Evolutionary conservation across 352 stramenopile species (phyloP).

Genomic region (Aphanomyces stellatus): DNA sequence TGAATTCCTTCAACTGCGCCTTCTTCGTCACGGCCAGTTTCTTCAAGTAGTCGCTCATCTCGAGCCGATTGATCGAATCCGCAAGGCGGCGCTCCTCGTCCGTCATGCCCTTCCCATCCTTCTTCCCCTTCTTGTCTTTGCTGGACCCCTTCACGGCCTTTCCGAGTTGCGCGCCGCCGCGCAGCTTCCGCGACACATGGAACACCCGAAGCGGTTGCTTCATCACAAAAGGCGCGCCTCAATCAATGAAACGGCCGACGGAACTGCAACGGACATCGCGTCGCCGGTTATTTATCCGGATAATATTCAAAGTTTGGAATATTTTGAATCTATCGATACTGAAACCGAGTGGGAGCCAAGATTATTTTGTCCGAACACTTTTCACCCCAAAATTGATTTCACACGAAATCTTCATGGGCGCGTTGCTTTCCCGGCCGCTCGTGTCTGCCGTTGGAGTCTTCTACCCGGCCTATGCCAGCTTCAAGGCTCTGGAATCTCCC

Average conservation of each 20-base stretch:
- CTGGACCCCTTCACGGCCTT: conserved; percentile 72
- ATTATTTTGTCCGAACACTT: too few relatives aligned
- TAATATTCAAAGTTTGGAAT: too few relatives aligned
- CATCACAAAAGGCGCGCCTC: too few relatives aligned
- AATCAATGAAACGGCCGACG: too few relatives aligned
- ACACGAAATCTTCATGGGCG: conserved; percentile 1
- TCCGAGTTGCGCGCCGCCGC: conserved; percentile 57
- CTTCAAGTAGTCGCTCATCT: conserved; percentile 84
- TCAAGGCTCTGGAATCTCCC: conserved; percentile 67
- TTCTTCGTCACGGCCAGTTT: conserved; percentile 73
- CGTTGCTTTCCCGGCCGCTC: neutral
- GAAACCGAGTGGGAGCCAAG: too few relatives aligned
- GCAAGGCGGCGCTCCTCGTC: conserved; percentile 64
- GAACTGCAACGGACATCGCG: too few relatives aligned
- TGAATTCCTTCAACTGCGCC: conserved; percentile 59
- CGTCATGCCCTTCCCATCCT: conserved; percentile 38
- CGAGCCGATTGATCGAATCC: conserved; percentile 69
- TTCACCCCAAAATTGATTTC: too few relatives aligned
- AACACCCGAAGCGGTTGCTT: neutral
- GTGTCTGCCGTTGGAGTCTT: conserved; percentile 47
- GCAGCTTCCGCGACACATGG: conserved; percentile 24
- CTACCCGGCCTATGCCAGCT: conserved; percentile 78
- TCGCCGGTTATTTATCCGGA: too few relatives aligned
- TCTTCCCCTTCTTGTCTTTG: conserved; percentile 63
- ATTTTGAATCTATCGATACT: too few relatives aligned